These are phyloP conservation scores for Linnemannia schmuckeri DNA, from an alignment of 192 early-diverging fungal genomes.

Conservation along the genomic window DNA sequence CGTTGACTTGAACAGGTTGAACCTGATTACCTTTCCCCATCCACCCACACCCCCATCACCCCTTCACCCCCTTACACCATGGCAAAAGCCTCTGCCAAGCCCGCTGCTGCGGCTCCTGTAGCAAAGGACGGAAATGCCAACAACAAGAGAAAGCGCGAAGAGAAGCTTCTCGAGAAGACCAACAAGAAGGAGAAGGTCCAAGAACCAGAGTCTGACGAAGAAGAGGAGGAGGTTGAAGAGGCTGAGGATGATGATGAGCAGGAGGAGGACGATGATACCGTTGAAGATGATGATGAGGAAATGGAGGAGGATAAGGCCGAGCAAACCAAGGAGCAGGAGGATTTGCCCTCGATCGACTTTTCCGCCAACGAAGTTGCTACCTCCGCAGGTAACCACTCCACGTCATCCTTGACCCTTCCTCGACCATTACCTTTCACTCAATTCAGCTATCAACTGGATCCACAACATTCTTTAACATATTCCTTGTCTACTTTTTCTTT, in stretches of 20 bases:
- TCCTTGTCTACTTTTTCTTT: neutral
- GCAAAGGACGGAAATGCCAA: slow-evolving; percentile 33
- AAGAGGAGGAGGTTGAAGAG: slow-evolving; percentile 34
- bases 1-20: neutral
- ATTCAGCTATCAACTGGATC: neutral
- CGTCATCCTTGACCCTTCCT: neutral
- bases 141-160: slow-evolving; percentile 55
- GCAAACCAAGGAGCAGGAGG: slow-evolving; percentile 25
- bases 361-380: slow-evolving; percentile 40
- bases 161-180: slow-evolving; percentile 50
- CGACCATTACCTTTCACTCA: neutral
- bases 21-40: slow-evolving; percentile 3
- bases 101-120: slow-evolving; percentile 21
- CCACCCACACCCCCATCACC: neutral
- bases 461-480: neutral
- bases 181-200: slow-evolving; percentile 50
- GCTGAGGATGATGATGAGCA: slow-evolving; percentile 24
- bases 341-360: slow-evolving; percentile 42
- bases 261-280: slow-evolving; percentile 14
- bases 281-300: slow-evolving; percentile 13
- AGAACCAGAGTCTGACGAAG: slow-evolving; percentile 27
- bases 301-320: slow-evolving; percentile 25
- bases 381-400: slow-evolving; percentile 7
- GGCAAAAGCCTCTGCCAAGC: slow-evolving; percentile 51
- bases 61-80: slow-evolving; percentile 18